Base-by-base conservation (phyloP, 2,329 filamentous ascomycete genomes). In the Cordyceps tenuipes region DNA sequence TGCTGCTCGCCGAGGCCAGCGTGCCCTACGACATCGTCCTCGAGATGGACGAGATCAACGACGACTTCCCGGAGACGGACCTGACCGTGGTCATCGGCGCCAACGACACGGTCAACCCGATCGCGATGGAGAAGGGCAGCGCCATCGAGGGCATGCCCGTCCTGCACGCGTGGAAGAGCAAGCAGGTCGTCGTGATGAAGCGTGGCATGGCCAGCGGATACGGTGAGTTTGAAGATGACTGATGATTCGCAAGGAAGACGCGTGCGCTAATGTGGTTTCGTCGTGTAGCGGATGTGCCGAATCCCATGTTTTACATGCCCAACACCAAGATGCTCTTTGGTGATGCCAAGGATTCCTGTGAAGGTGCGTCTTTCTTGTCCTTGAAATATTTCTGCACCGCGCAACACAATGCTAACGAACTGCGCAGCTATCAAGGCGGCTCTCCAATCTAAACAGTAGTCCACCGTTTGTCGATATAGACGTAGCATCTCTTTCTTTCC, bases 1-100 rank as follows among this genome's bases (percentile, higher is more conserved):
- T 96, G 4, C 79, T 96, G 2, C 83, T 96, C 15, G 91, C 91
- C 0, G 91, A 96, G 72, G 91, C 91, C 1, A 87, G 83, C 39
- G 91, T 96, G 34, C 90, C 90, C 3, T 96, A 96, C 68, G 91
- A 96, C 67, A 93, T 96, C 60, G 91, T 96, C 31, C 80, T 95
- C 50, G 91, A 96, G 75, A 96, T 96, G 91, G 91, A 96, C 66
- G 91, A 96, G 77, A 95, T 96, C 75, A 96, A 96, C 72, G 91
- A 95, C 63, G 91, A 96, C 68, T 96, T 96, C 71, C 73, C 80
- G 7, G 88, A 94, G 31, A 95, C 91, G 0, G 91, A 96, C 67
- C 79, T 96, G 10, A 91, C 90, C 0, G 82, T 96, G 3, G 91
- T 96, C 0, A 96, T 96, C 68, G 91, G 91, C 3, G 91, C 91